These are phyloP conservation scores for Colletotrichum gloeosporioides DNA, from an alignment of 2,329 filamentous ascomycete genomes.

Conservation along the genomic window DNA sequence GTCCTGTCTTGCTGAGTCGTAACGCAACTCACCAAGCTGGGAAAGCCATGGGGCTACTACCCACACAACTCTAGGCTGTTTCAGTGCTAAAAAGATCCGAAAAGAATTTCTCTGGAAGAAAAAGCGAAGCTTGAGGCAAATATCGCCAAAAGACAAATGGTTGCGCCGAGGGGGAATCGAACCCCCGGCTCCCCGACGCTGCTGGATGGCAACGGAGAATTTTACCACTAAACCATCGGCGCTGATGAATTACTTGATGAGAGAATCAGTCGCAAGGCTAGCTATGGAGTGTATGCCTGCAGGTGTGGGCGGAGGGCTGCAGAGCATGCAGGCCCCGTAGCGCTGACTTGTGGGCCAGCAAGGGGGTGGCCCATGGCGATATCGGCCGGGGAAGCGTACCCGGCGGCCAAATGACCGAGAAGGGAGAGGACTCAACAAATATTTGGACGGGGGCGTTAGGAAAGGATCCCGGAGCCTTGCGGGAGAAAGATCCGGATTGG, in stretches of 20 bases:
- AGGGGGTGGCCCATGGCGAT: neutral
- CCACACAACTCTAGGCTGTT: too few relatives aligned
- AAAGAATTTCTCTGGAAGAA: too few relatives aligned
- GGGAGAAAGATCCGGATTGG: neutral
- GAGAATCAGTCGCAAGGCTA: accelerated
- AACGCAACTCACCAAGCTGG: too few relatives aligned
- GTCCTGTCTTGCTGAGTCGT: too few relatives aligned
- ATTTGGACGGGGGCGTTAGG: neutral
- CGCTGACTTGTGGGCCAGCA: neutral
- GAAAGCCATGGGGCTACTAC: too few relatives aligned
- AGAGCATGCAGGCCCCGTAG: neutral
- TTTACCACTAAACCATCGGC: neutral
- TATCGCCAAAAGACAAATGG: neutral
- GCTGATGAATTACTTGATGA: neutral
- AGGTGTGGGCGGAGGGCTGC: neutral
- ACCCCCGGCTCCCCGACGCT: neutral
- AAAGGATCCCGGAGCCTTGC: neutral
- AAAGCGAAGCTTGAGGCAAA: too few relatives aligned
- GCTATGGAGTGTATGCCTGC: neutral
- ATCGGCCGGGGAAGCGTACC: neutral
- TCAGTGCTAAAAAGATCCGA: too few relatives aligned
- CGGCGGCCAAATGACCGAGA: neutral
- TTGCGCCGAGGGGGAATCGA: neutral
- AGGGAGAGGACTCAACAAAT: neutral
- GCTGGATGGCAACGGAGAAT: neutral